Evolutionary conservation across 2,329 filamentous ascomycete species (phyloP), one percentile per base, ranked within the genome.

Genomic region (Aspergillus sp.): DNA sequence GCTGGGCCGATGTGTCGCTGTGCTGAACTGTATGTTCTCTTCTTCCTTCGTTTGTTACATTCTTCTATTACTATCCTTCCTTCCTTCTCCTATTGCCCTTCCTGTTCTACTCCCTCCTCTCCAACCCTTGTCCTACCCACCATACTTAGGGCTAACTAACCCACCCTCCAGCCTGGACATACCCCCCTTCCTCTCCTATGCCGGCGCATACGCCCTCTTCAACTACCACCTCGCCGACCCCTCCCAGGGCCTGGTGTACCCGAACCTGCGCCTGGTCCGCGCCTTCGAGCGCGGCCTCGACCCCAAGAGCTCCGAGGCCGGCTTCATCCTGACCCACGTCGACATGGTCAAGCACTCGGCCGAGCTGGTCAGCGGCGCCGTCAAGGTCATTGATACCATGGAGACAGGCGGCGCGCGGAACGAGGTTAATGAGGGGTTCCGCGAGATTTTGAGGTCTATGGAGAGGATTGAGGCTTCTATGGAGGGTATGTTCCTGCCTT

Each of bases 261-360:
- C 66, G 24, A 78, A 78, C 65, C 69, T 95, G 15, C 81, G 86
- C 8, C 75, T 95, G 19, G 80, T 95, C 52, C 83, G 89, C 22
- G 89, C 86, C 15, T 96, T 95, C 49, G 88, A 95, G 63, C 75
- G 81, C 48, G 89, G 89, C 10, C 76, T 94, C 6, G 83, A 95
- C 56, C 83, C 83, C 1, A 72, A 72, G 19, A 93, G 85, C 3
- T 94, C 86, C 5, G 89, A 95, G 60, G 89, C 89, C 1, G 89
- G 89, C 30, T 95, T 96, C 56, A 86, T 95, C n/a, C 74, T 95
- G 8, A 88, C 91, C 4, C 89, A 95, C 58, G 79, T 96, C 32
- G 86, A 93, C 60, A 96, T 95, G 88, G 89, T 94, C 30, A 80
- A 79, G 54, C 78, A 93, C 60, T 88, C 86, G 0, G 81, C 81